Evolutionary conservation across 2,329 filamentous ascomycete species (phyloP).

Genomic region (Elsinoe ampelina): DNA sequence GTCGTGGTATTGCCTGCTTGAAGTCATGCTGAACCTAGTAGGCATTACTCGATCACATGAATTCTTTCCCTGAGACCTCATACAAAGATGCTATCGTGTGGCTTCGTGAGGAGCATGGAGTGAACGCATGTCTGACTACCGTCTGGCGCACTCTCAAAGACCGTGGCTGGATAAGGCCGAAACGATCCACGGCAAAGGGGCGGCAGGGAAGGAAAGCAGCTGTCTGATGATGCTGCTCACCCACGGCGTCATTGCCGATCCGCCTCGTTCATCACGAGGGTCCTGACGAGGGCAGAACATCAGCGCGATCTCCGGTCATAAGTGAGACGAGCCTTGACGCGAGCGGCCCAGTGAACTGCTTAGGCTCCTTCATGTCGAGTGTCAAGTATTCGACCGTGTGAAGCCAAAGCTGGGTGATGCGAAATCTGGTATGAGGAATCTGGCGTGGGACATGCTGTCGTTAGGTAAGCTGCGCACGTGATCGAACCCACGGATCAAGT

Average conservation of each 20-base stretch:
- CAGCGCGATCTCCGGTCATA: too few species aligned
- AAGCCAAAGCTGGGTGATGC: too few species aligned
- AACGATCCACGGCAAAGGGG: background rate
- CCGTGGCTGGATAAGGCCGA: background rate
- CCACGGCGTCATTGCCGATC: too few species aligned
- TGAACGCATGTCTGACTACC: background rate
- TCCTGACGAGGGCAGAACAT: too few species aligned
- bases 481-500: background rate
- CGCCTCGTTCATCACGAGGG: too few species aligned
- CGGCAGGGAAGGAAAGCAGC: background rate
- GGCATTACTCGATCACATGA: background rate
- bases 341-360: too few species aligned
- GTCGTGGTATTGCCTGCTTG: background rate
- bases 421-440: too few species aligned
- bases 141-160: background rate
- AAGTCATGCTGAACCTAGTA: background rate
- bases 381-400: too few species aligned
- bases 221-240: too few species aligned
- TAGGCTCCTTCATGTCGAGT: too few species aligned
- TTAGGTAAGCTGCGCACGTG: background rate
- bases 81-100: background rate
- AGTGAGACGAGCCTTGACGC: too few species aligned
- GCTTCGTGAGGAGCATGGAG: slow-evolving; percentile 1
- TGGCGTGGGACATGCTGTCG: background rate
- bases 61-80: background rate